Conservation (phyloP, 345 rosid species). For the Rhodomyrtus tomentosa region DNA sequence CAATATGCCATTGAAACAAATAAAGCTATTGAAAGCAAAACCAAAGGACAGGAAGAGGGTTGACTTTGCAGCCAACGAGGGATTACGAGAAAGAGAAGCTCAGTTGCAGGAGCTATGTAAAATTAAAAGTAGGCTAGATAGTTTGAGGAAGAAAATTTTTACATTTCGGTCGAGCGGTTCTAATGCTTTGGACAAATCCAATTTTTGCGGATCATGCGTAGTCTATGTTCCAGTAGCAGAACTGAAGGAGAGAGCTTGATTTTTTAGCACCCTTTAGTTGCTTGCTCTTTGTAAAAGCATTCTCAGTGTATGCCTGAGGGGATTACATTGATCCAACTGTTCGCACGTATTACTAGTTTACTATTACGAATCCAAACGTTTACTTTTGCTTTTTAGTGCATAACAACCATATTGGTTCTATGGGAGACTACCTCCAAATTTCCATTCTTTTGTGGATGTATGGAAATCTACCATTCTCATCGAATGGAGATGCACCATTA, state of each 20-base stretch:
- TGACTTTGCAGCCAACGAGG: constrained; percentile 1
- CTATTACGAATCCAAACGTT: not conserved
- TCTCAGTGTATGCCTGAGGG: not conserved
- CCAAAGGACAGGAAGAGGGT: constrained; percentile 19
- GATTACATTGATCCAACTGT: not conserved
- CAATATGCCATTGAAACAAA: constrained; percentile 40
- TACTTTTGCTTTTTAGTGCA: not conserved
- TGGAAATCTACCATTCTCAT: not conserved
- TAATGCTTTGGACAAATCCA: constrained; percentile 21
- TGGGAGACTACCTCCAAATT: not conserved
- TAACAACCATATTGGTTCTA: not conserved
- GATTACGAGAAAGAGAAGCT: constrained; percentile 28
- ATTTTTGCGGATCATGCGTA: constrained; percentile 20
- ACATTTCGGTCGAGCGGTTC: constrained; percentile 20
- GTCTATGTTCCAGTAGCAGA: constrained; percentile 66
- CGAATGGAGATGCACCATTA: not conserved
- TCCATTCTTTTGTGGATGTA: not conserved
- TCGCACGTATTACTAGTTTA: not conserved
- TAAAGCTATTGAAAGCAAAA: constrained; percentile 21
- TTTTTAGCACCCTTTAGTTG: not conserved
- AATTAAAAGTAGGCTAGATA: constrained; percentile 39
- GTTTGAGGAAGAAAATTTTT: constrained; percentile 33
- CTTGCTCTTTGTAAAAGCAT: not conserved
- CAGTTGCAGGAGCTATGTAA: constrained; percentile 63
- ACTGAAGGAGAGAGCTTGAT: constrained; percentile 33